phyloP scores from a whole-genome alignment of 2,329 filamentous ascomycete species.

The Keithomyces neogunnii region DNA sequence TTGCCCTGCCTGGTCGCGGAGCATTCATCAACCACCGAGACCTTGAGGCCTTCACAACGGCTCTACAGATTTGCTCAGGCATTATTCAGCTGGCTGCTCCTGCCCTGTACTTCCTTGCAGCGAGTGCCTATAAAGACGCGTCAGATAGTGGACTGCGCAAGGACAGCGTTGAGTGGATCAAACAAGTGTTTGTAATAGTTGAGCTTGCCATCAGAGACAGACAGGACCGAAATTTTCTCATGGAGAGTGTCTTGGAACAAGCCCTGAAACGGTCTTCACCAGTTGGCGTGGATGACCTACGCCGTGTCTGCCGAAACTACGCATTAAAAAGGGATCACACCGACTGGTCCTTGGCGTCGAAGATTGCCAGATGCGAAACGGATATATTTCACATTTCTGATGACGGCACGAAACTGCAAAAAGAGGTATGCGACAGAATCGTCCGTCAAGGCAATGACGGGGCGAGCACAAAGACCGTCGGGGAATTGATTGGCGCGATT shows the following conservation, averaged over 20 bases:
- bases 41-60: slow-evolving; percentile 30
- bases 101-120: slow-evolving; percentile 36
- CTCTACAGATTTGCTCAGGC: slow-evolving; percentile 29
- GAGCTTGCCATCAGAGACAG: slow-evolving; percentile 18
- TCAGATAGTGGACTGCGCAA: slow-evolving; percentile 22
- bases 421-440: slow-evolving; percentile 29
- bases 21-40: slow-evolving; percentile 35
- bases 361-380: slow-evolving; percentile 34
- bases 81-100: slow-evolving; percentile 29
- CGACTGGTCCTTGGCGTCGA: slow-evolving; percentile 35
- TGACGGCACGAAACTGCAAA: slow-evolving; percentile 30
- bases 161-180: slow-evolving; percentile 29
- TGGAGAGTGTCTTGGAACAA: slow-evolving; percentile 22
- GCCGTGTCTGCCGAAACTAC: slow-evolving; percentile 33
- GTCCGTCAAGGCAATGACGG: slow-evolving; percentile 12
- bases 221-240: slow-evolving; percentile 17
- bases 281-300: slow-evolving; percentile 32
- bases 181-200: slow-evolving; percentile 24
- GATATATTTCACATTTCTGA: slow-evolving; percentile 36
- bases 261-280: slow-evolving; percentile 20
- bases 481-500: slow-evolving; percentile 32
- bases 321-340: slow-evolving; percentile 25
- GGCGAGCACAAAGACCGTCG: slow-evolving; percentile 14
- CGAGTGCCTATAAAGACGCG: slow-evolving; percentile 15
- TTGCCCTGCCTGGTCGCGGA: slow-evolving; percentile 43